These are phyloP conservation scores for Chamaecrista fasciculata DNA, from an alignment of 306 rosid genomes.

Conservation along the genomic window DNA sequence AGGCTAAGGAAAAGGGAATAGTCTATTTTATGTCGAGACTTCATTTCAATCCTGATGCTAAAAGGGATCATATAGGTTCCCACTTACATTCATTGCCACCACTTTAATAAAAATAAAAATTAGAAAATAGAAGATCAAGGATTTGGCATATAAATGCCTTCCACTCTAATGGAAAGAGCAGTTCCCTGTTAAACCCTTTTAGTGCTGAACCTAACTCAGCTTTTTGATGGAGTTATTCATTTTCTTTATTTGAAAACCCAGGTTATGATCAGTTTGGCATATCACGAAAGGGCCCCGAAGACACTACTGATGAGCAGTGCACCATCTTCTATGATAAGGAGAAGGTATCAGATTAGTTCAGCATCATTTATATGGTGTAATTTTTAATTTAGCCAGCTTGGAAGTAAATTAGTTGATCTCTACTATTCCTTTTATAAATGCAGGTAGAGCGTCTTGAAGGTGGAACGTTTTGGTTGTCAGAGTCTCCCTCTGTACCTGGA, in stretches of 20 bases:
- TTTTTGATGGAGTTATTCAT: slow-evolving; percentile 20
- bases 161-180: background rate
- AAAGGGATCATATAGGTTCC: background rate
- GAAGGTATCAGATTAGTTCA: slow-evolving; percentile 49
- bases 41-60: slow-evolving; percentile 11
- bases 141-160: background rate
- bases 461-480: slow-evolving; percentile 98
- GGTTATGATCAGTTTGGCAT: slow-evolving; percentile 94
- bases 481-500: slow-evolving; percentile 97
- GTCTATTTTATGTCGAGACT: background rate
- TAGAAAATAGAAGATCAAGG: no score
- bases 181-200: slow-evolving; percentile 17
- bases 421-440: slow-evolving; percentile 27
- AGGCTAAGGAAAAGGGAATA: slow-evolving; percentile 8
- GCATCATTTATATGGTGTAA: background rate
- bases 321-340: slow-evolving; percentile 91
- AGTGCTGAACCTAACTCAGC: slow-evolving; percentile 23
- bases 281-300: slow-evolving; percentile 83
- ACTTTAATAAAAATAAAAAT: background rate
- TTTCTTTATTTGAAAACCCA: slow-evolving; percentile 26
- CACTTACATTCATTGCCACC: background rate
- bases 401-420: slow-evolving; percentile 3
- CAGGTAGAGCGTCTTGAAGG: slow-evolving; percentile 95
- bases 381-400: background rate
- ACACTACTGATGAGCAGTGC: slow-evolving; percentile 82